phyloP scores from a whole-genome alignment of 495 filamentous ascomycete species.

The Penicillium turbatum region DNA sequence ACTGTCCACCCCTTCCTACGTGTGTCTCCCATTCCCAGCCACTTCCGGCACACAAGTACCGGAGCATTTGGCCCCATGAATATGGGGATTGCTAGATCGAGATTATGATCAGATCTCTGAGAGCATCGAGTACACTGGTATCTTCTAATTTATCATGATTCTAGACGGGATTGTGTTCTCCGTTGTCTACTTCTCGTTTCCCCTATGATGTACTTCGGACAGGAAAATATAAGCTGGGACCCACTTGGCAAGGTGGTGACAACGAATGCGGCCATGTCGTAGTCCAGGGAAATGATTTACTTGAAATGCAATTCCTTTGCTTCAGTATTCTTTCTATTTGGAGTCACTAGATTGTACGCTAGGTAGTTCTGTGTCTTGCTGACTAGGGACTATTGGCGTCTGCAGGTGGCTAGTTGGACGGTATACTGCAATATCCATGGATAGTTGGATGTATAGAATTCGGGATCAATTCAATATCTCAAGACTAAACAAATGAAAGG shows the following conservation, averaged over 20 bases:
- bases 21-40: constrained; percentile 5
- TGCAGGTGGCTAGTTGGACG: too few relatives aligned
- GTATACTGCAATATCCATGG: too few relatives aligned
- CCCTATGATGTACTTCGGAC: neutral
- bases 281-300: neutral
- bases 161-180: neutral
- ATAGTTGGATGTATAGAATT: too few relatives aligned
- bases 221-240: neutral
- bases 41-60: constrained; percentile 1
- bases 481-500: too few relatives aligned
- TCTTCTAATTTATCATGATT: too few relatives aligned
- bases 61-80: neutral
- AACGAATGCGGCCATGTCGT: neutral
- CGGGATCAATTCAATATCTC: too few relatives aligned
- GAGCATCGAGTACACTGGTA: too few relatives aligned
- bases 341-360: too few relatives aligned
- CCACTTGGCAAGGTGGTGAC: neutral
- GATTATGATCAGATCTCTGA: neutral
- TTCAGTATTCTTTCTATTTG: too few relatives aligned
- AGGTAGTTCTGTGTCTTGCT: too few relatives aligned
- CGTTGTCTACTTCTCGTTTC: neutral
- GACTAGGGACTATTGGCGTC: too few relatives aligned
- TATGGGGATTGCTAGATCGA: neutral
- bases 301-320: too few relatives aligned
- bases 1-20: neutral